These are phyloP conservation scores for Aquilaria yunnanensis DNA, from an alignment of 345 rosid genomes.

Conservation along the genomic window DNA sequence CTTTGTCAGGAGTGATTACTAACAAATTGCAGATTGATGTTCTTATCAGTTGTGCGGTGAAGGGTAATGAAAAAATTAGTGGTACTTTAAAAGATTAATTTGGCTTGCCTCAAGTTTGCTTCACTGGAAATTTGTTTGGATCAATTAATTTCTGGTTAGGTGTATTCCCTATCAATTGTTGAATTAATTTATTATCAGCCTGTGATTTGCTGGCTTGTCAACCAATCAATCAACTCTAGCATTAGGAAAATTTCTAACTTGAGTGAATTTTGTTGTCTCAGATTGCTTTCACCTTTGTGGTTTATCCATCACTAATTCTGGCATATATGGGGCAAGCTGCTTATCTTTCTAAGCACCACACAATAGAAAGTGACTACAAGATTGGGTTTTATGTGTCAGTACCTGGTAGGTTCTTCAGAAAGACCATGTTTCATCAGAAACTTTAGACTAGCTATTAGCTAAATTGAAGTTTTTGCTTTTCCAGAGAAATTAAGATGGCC, in stretches of 20 bases:
- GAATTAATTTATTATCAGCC: background rate
- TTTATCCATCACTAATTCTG: slow-evolving; percentile 89
- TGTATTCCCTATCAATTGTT: no score
- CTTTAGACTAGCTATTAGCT: background rate
- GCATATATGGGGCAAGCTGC: slow-evolving; percentile 99
- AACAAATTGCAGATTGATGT: no score
- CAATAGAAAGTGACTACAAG: slow-evolving; percentile 42
- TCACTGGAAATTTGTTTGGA: no score
- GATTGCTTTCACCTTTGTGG: slow-evolving; percentile 89
- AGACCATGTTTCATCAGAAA: slow-evolving; percentile 2
- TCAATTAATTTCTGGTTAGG: no score
- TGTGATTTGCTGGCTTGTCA: no score
- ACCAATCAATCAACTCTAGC: no score
- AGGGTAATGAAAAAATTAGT: no score
- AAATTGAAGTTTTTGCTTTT: slow-evolving; percentile 12
- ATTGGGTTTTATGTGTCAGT: slow-evolving; percentile 96
- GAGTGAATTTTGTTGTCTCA: slow-evolving; percentile 26
- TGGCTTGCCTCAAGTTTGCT: no score
- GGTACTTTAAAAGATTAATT: no score
- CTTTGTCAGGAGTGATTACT: no score
- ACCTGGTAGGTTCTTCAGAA: slow-evolving; percentile 50
- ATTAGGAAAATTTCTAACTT: background rate
- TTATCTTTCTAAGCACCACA: slow-evolving; percentile 80
- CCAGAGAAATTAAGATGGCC: slow-evolving; percentile 94
- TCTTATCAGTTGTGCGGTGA: no score